phyloP scores from a whole-genome alignment of 2,329 filamentous ascomycete species.

The Fusarium sp. region DNA sequence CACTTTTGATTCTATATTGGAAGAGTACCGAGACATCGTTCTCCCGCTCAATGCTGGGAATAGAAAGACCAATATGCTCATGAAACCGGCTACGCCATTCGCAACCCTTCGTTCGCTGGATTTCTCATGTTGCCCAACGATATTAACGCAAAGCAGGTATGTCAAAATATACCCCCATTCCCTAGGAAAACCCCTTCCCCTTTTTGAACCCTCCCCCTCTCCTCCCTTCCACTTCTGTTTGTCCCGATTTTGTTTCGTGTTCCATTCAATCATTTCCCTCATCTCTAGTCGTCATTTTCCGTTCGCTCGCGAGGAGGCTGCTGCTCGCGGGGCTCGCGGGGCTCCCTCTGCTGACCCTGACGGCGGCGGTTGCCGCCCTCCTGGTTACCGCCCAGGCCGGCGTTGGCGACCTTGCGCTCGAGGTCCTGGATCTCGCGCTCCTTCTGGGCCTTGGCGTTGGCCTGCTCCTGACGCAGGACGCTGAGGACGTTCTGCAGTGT shows the following conservation, averaged over 20 bases:
- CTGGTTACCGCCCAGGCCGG: slow-evolving; percentile 50
- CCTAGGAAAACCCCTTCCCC: slow-evolving; percentile 25
- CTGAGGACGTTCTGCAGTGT: slow-evolving; percentile 82
- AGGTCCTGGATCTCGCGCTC: slow-evolving; percentile 81
- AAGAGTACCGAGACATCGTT: slow-evolving; percentile 31
- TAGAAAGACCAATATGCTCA: slow-evolving; percentile 48
- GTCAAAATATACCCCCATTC: slow-evolving; percentile 40
- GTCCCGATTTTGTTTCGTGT: slow-evolving; percentile 29
- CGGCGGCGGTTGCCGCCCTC: slow-evolving; percentile 51
- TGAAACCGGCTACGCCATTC: slow-evolving; percentile 53
- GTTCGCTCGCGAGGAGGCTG: slow-evolving; percentile 56
- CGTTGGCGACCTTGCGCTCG: slow-evolving; percentile 72
- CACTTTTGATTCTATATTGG: slow-evolving; percentile 36
- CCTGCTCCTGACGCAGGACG: slow-evolving; percentile 84
- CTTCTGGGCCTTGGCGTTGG: slow-evolving; percentile 79
- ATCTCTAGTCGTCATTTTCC: slow-evolving; percentile 67
- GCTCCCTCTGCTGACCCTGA: slow-evolving; percentile 33
- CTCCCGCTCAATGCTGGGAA: slow-evolving; percentile 36
- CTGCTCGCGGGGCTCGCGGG: slow-evolving; percentile 27
- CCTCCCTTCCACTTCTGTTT: slow-evolving; percentile 30
- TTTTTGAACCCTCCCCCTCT: slow-evolving; percentile 16
- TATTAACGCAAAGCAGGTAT: slow-evolving; percentile 50
- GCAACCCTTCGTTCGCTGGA: slow-evolving; percentile 48
- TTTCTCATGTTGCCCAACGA: slow-evolving; percentile 44
- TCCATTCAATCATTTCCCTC: slow-evolving; percentile 19